These are phyloP conservation scores for Ogataea nonfermentans DNA, from an alignment of 805 yeast species.

Conservation along the genomic window DNA sequence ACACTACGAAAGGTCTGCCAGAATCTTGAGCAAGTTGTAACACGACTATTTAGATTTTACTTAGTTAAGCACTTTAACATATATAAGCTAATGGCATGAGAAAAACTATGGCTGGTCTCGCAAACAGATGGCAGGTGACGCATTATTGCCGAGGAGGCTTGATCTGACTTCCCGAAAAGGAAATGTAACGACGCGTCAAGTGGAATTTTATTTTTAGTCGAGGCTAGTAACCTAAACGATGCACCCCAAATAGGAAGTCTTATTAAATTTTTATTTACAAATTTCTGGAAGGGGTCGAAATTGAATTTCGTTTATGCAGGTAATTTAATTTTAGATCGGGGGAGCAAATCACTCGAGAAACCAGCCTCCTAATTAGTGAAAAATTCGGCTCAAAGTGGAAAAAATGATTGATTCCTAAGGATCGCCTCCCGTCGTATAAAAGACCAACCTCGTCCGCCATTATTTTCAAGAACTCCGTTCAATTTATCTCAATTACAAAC, in stretches of 20 bases:
- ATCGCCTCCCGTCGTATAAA: conserved; percentile 7
- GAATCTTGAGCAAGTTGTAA: conserved; percentile 19
- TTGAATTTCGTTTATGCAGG: conserved; percentile 14
- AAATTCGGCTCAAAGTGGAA: conserved; percentile 5
- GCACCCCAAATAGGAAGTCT: conserved; percentile 10
- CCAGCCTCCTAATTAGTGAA: conserved; percentile 20
- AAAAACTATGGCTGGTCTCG: too few species aligned
- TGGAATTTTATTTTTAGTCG: conserved; percentile 3
- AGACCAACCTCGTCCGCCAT: not conserved
- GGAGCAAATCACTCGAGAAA: conserved; percentile 6
- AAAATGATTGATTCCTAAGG: conserved; percentile 7
- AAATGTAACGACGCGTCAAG: conserved; percentile 4
- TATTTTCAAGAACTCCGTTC: conserved; percentile 5
- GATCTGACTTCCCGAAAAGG: conserved; percentile 1
- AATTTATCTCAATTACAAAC: not conserved
- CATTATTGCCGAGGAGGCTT: conserved; percentile 3
- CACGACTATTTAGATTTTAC: not conserved
- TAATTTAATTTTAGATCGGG: conserved; percentile 10
- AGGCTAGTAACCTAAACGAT: not conserved
- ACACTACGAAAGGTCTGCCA: conserved; percentile 18
- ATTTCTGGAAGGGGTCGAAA: conserved; percentile 7
- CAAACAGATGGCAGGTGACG: too few species aligned
- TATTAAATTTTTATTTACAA: conserved; percentile 9
- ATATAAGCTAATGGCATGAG: too few species aligned
- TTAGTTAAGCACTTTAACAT: not conserved